Conservation (phyloP, 129 eudicot species). For the Kitagawia praeruptora region DNA sequence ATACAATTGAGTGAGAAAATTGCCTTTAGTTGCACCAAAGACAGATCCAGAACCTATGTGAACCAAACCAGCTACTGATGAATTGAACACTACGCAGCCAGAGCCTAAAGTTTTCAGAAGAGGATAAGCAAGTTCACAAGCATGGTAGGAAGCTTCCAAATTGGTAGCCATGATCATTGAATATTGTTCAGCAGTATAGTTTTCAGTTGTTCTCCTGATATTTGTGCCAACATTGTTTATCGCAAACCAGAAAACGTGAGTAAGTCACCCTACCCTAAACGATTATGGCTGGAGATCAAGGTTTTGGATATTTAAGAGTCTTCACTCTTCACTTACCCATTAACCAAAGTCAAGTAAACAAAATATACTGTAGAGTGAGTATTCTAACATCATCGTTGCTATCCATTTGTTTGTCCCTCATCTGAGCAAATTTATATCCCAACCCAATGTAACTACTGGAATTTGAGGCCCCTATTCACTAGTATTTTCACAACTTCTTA, state of each 20-base stretch:
- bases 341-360: too few species aligned
- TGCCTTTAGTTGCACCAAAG: conserved; percentile 77
- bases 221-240: conserved; percentile 75
- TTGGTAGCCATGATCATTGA: conserved; percentile 42
- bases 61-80: conserved; percentile 66
- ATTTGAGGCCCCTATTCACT: too few species aligned
- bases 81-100: conserved; percentile 66
- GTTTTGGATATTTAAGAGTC: too few species aligned
- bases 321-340: too few species aligned
- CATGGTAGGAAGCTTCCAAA: too few species aligned
- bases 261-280: background rate
- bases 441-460: too few species aligned
- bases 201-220: conserved; percentile 43
- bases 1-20: background rate
- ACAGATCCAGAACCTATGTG: conserved; percentile 45
- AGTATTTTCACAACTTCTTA: too few species aligned
- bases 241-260: conserved; percentile 10
- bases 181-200: conserved; percentile 54
- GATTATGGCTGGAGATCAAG: too few species aligned
- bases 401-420: too few species aligned
- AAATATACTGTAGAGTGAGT: too few species aligned
- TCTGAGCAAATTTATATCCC: too few species aligned
- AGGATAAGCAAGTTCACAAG: conserved; percentile 71
- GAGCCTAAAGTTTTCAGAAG: conserved; percentile 59
- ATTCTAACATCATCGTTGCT: too few species aligned